Evolutionary conservation across 2,329 filamentous ascomycete species (phyloP), one percentile per base, ranked within the genome.

Genomic region (Verticillium dahliae): DNA sequence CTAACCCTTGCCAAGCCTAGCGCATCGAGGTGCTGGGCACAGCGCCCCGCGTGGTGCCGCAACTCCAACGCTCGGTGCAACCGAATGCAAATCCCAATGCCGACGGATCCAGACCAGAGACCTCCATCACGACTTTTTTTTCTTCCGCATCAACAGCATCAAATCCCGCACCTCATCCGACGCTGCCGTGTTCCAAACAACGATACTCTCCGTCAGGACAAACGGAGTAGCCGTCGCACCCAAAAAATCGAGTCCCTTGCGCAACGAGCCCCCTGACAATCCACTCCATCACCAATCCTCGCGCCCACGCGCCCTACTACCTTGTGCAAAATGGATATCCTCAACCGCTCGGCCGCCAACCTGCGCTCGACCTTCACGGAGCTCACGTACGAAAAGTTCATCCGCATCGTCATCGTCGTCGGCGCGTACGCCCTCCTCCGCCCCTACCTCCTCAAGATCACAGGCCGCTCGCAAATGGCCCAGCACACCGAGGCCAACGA

Each of bases 381-480:
- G 64, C 81, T 87, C 78, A 77, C 79, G 1, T 69, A 73, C 11
- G 75, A 85, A 67, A 76, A 81, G 52, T 86, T 82, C 79, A 81
- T 95, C 68, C 89, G 91, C 57, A 81, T 95, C 62, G 75, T 91
- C 67, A 81, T 86, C 66, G 83, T 92, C 64, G 83, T 92, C 22
- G 85, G 91, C 69, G 87, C 85, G 61, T 96, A 94, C 78, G 71
- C 87, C 65, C 82, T 95, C 59, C 69, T 92, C 31, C 86, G 91
- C 1, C 90, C 90, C 0, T 92, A 91, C 72, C 74, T 93, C 59
- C 81, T 93, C 69, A 89, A 88, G 70, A 74, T 86, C 41, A 86
- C 86, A 67, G 85, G 81, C 63, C 85, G 84, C 68, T 75, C 81
- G 65, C 86, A 90, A 70, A 84, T 87, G 72, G 81, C 81, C 69